A percentile compares a stretch with the other conserved stretches of the same genome.
Evolutionary conservation across 2,329 filamentous ascomycete species (phyloP).

Genomic region (Colletotrichum cordylinicola): DNA sequence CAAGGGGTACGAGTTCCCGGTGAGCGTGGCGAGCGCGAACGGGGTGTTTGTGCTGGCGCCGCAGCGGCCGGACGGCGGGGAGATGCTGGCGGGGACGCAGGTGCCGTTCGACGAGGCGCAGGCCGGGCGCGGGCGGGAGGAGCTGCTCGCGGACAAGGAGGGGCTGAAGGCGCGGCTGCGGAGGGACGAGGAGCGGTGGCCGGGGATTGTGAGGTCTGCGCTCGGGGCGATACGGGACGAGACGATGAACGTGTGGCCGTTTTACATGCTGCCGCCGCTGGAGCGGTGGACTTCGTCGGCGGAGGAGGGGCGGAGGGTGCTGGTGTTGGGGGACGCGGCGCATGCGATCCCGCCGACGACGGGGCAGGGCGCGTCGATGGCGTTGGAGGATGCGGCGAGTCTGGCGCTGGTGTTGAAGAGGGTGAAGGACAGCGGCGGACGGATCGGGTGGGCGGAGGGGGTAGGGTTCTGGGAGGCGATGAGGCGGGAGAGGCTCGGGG

Average conservation of each 20-base stretch:
- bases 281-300: conserved; percentile 45
- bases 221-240: conserved; percentile 33
- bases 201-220: conserved; percentile 39
- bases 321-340: conserved; percentile 54
- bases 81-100: conserved; percentile 46
- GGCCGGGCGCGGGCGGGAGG: conserved; percentile 46
- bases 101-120: conserved; percentile 37
- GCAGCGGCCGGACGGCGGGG: conserved; percentile 45
- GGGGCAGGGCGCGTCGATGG: conserved; percentile 52
- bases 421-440: conserved; percentile 18
- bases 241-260: conserved; percentile 53
- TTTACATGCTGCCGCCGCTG: conserved; percentile 52
- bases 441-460: conserved; percentile 28
- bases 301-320: conserved; percentile 31
- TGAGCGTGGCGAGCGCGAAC: conserved; percentile 45
- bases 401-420: conserved; percentile 45
- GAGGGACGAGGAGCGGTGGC: conserved; percentile 38
- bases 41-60: conserved; percentile 58
- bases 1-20: conserved; percentile 43
- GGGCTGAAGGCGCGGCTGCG: conserved; percentile 38
- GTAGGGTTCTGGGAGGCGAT: conserved; percentile 52
- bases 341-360: conserved; percentile 54
- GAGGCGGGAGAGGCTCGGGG: conserved; percentile 52
- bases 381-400: conserved; percentile 55
- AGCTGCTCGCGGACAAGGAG: conserved; percentile 42